Evolutionary conservation across 192 early-diverging fungal species (phyloP), one percentile per base, ranked within the genome.

Genomic region (Coemansia sp.): DNA sequence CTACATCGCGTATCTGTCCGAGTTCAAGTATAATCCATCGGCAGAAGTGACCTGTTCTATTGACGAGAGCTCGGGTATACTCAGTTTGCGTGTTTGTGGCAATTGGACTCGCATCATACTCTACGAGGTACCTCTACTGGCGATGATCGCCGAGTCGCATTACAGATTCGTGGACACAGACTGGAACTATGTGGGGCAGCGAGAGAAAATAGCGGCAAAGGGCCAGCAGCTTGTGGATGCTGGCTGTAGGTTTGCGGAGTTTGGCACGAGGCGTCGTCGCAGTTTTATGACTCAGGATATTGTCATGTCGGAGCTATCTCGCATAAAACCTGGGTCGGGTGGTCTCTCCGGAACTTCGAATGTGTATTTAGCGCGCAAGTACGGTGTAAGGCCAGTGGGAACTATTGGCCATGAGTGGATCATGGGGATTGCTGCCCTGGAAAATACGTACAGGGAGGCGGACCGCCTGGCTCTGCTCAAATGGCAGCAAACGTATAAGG

Each of bases 201-300:
- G 70, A 5, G 90, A 91, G 59, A 61, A 69, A 0, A 87, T 87
- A 5, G 24, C 57, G 2, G 60, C 55, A 24, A 93, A 94, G 74
- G 76, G 86, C 1, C 47, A 71, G n/a, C 13, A 51, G 22, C 78
- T 94, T 0, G 67, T 86, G 11, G 63, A 78, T 6, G 80, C 80
- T 1, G 90, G 90, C 11, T 91, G 90, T 70, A 78, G 63, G 29
- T 93, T 94, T 79, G 88, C 90, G 24, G 93, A 94, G 65, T 93
- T 94, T 86, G 93, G 93, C 31, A 93, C 92, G 0, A 74, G 92
- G 7, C 72, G 92, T 34, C 82, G 93, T 15, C 87, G 91, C 2
- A 87, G 90, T 65, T 90, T 88, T 68, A 74, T 79, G 27, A 89
- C 91, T 0, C 91, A 92, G 31, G 79, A 91, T 60, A 87, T 89